A percentile compares a stretch with the other conserved stretches of the same genome.
Conservation (phyloP, 768 basidiomycete genomes). For the Fomitopsis pulvina region DNA sequence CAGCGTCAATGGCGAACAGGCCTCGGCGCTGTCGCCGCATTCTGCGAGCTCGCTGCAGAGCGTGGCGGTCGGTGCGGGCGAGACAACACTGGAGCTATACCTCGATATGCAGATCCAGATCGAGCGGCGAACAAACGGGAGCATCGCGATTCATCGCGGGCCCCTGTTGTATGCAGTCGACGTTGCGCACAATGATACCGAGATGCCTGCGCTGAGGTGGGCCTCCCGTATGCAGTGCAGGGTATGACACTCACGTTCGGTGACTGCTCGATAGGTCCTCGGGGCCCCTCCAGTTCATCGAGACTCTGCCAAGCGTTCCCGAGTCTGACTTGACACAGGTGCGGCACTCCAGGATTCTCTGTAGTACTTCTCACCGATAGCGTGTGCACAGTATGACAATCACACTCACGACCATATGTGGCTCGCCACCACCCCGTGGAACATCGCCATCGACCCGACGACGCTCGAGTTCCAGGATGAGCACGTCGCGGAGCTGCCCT, state of each 20-base stretch:
- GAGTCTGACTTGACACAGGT: neutral
- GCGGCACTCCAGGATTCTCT: neutral
- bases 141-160: constrained; percentile 47
- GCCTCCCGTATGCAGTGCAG: neutral
- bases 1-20: constrained; percentile 28
- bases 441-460: constrained; percentile 47
- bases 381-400: neutral
- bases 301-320: neutral
- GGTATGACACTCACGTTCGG: too few relatives aligned
- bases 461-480: constrained; percentile 22
- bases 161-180: constrained; percentile 51
- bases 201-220: constrained; percentile 32
- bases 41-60: constrained; percentile 36
- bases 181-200: constrained; percentile 35
- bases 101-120: constrained; percentile 41
- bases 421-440: constrained; percentile 41
- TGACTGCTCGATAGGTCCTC: neutral
- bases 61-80: constrained; percentile 33
- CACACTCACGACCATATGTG: constrained; percentile 1
- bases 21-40: constrained; percentile 30
- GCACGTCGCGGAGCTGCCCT: neutral
- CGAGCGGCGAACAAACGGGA: constrained; percentile 44
- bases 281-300: constrained; percentile 36
- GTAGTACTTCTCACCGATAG: neutral
- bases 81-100: constrained; percentile 37